These are phyloP conservation scores for Bolboschoenus planiculmis DNA, from an alignment of 176 grass and related monocot species.

Conservation along the genomic window DNA sequence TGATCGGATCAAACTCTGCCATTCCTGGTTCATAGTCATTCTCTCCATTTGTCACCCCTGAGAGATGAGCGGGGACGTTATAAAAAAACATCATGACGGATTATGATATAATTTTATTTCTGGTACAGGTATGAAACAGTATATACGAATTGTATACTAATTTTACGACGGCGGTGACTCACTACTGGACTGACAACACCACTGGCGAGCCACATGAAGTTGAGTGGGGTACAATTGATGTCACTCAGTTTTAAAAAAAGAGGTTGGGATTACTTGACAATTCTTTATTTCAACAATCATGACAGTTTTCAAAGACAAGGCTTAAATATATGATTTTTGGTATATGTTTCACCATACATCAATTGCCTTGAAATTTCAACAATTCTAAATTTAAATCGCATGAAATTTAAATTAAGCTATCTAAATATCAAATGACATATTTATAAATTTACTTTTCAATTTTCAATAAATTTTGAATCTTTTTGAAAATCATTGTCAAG, in stretches of 20 bases:
- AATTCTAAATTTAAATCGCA: neutral
- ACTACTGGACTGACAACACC: neutral
- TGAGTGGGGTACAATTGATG: neutral
- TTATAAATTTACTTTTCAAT: neutral
- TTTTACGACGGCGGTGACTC: neutral
- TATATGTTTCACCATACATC: neutral
- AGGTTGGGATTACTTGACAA: neutral
- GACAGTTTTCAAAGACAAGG: neutral
- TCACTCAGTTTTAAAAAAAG: neutral
- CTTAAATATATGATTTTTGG: neutral
- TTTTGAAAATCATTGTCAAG: neutral
- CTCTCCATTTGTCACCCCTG: constrained; percentile 81
- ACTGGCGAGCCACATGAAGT: neutral
- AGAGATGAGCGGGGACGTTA: neutral
- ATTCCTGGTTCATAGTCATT: constrained; percentile 61
- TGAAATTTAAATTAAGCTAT: neutral
- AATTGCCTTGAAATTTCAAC: neutral
- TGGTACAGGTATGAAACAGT: neutral
- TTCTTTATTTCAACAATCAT: neutral
- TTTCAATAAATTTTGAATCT: neutral
- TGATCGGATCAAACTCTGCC: constrained; percentile 81
- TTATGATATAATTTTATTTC: neutral
- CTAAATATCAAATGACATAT: neutral
- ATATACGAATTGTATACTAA: neutral
- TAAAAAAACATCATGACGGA: neutral